Conservation (phyloP, 108 stramenopile species). For the Conticribra guillardii region DNA sequence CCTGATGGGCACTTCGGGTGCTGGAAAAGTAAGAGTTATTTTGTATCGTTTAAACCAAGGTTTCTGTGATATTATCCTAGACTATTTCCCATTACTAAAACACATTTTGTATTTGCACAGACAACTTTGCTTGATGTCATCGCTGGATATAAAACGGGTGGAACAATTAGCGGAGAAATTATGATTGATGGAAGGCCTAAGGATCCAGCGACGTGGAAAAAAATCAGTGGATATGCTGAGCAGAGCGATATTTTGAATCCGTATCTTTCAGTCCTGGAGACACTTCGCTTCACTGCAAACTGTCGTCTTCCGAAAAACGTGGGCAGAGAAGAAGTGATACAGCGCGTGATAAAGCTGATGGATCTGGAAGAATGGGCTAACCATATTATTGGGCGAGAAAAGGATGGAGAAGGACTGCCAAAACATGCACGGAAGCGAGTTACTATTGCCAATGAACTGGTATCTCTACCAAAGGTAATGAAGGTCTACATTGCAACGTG, state of each 20-base stretch:
- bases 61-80: too few relatives aligned
- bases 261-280: slow-evolving; percentile 40
- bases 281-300: slow-evolving; percentile 37
- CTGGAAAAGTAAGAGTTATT: too few relatives aligned
- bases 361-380: slow-evolving; percentile 15
- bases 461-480: slow-evolving; percentile 28
- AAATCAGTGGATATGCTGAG: slow-evolving; percentile 40
- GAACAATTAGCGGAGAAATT: slow-evolving; percentile 65
- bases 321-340: slow-evolving; percentile 18
- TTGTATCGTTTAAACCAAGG: too few relatives aligned
- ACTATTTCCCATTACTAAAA: too few relatives aligned
- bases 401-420: slow-evolving; percentile 40
- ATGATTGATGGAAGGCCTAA: slow-evolving; percentile 62
- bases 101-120: too few relatives aligned
- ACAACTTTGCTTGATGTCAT: slow-evolving; percentile 76
- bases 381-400: slow-evolving; percentile 35
- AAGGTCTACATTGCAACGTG: not conserved
- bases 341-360: slow-evolving; percentile 38
- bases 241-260: slow-evolving; percentile 49
- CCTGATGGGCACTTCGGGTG: slow-evolving; percentile 18
- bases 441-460: slow-evolving; percentile 43
- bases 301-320: slow-evolving; percentile 28
- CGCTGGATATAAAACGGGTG: slow-evolving; percentile 78
- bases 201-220: slow-evolving; percentile 31
- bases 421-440: slow-evolving; percentile 49